Percentiles rank a stretch among this genome's conserved stretches.
These are phyloP conservation scores for Aspergillus haitiensis DNA, from an alignment of 495 filamentous ascomycete genomes.

Conservation along the genomic window DNA sequence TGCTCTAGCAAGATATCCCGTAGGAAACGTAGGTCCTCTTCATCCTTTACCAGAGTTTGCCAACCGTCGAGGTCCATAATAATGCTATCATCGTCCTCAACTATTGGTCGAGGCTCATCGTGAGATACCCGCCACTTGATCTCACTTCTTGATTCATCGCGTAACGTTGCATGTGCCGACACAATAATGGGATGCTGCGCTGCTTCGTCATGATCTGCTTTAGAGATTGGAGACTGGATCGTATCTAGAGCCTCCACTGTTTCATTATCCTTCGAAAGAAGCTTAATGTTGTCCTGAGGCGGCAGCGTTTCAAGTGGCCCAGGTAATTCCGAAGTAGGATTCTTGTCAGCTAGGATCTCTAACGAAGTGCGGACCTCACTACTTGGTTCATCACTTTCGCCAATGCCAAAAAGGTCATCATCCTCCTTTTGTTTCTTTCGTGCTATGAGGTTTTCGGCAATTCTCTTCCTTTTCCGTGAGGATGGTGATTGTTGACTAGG, in stretches of 20 bases:
- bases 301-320: neutral
- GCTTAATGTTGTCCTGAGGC: neutral
- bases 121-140: slow-evolving; percentile 62
- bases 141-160: slow-evolving; percentile 45
- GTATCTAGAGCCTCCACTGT: neutral
- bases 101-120: slow-evolving; percentile 60
- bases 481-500: slow-evolving; percentile 36
- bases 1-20: slow-evolving; percentile 50
- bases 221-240: neutral
- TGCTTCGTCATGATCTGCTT: slow-evolving; percentile 1
- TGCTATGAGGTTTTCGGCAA: slow-evolving; percentile 57
- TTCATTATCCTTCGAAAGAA: neutral
- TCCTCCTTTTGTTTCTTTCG: slow-evolving; percentile 76
- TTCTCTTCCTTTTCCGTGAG: slow-evolving; percentile 70
- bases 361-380: slow-evolving; percentile 1
- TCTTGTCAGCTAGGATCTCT: slow-evolving; percentile 5
- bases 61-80: slow-evolving; percentile 75
- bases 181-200: neutral
- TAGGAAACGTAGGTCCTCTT: slow-evolving; percentile 69
- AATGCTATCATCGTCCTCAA: slow-evolving; percentile 65
- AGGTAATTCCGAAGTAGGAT: slow-evolving; percentile 2
- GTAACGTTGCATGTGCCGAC: slow-evolving; percentile 14
- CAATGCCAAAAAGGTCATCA: slow-evolving; percentile 69
- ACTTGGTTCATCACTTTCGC: slow-evolving; percentile 13
- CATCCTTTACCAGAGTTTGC: slow-evolving; percentile 75